phyloP scores from a whole-genome alignment of 2,329 filamentous ascomycete species.

The Fonsecaea monophora region DNA sequence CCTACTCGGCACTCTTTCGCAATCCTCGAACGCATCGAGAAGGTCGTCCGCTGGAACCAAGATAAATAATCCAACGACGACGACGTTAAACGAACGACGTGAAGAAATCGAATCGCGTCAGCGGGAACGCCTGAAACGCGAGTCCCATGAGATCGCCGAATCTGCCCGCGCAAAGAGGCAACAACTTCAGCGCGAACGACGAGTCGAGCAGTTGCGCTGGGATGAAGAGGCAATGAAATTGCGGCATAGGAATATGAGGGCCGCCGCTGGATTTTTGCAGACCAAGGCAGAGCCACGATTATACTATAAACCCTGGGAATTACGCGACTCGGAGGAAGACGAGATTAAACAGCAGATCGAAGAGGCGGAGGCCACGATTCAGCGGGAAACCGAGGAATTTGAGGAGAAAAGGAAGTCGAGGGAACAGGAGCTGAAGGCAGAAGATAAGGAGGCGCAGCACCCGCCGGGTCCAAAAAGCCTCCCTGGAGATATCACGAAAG shows the following conservation, averaged over 20 bases:
- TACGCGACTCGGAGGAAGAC: slow-evolving; percentile 71
- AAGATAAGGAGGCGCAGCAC: neutral
- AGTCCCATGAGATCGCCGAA: slow-evolving; percentile 74
- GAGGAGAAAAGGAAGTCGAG: slow-evolving; percentile 52
- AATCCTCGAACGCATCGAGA: slow-evolving; percentile 49
- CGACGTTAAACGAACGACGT: slow-evolving; percentile 68
- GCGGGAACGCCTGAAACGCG: slow-evolving; percentile 74
- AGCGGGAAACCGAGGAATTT: slow-evolving; percentile 70
- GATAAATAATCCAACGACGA: slow-evolving; percentile 45
- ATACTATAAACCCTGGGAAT: slow-evolving; percentile 87
- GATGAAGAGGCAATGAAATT: slow-evolving; percentile 66
- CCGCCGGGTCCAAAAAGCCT: neutral
- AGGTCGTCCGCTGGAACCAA: slow-evolving; percentile 16
- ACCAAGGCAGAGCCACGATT: slow-evolving; percentile 75
- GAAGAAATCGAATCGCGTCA: slow-evolving; percentile 83
- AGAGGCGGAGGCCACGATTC: slow-evolving; percentile 68
- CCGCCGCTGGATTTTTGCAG: slow-evolving; percentile 73
- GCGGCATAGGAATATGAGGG: slow-evolving; percentile 74
- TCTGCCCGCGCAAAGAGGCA: slow-evolving; percentile 70
- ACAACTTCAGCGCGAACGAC: slow-evolving; percentile 66
- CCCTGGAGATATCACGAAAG: neutral
- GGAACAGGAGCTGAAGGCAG: slow-evolving; percentile 6
- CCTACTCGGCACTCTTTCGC: slow-evolving; percentile 77
- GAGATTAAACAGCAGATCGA: slow-evolving; percentile 73
- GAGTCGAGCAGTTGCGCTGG: slow-evolving; percentile 73